Evolutionary conservation across 305 asterid species (phyloP).

Genomic region (Ajuga reptans): DNA sequence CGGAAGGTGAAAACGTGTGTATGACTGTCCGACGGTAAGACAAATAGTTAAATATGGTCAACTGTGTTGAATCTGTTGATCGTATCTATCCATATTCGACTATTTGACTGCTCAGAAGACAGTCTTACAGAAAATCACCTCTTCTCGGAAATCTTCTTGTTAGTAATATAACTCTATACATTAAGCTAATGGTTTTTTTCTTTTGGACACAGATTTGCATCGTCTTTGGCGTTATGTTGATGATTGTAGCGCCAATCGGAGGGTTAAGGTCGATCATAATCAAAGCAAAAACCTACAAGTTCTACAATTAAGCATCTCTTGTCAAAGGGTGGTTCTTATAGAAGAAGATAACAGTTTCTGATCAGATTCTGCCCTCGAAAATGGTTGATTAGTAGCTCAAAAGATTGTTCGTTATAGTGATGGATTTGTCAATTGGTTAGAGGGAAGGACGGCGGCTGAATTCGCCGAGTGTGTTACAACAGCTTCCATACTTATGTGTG

Average conservation of each 20-base stretch:
- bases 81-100: too few relatives aligned
- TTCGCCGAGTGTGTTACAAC: not conserved
- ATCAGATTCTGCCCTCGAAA: not conserved
- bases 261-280: conserved; percentile 55
- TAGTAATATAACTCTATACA: not conserved
- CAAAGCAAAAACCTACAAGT: conserved; percentile 36
- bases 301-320: conserved; percentile 40
- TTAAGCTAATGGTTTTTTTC: not conserved
- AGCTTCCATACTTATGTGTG: conserved; percentile 5
- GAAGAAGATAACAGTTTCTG: not conserved
- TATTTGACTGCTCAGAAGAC: too few relatives aligned
- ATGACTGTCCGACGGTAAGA: too few relatives aligned
- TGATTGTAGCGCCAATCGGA: conserved; percentile 75
- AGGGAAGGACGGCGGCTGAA: not conserved
- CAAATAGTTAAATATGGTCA: too few relatives aligned
- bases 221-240: conserved; percentile 59
- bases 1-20: too few relatives aligned
- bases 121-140: too few relatives aligned
- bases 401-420: too few relatives aligned
- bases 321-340: not conserved
- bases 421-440: not conserved
- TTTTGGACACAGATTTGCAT: conserved; percentile 54
- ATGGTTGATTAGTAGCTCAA: too few relatives aligned
- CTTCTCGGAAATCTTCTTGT: not conserved
- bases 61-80: too few relatives aligned